Percentiles rank a stretch among this genome's conserved stretches.
These are phyloP conservation scores for Tetradesmus lagerheimii DNA, from an alignment of 139 green algal genomes.

Conservation along the genomic window DNA sequence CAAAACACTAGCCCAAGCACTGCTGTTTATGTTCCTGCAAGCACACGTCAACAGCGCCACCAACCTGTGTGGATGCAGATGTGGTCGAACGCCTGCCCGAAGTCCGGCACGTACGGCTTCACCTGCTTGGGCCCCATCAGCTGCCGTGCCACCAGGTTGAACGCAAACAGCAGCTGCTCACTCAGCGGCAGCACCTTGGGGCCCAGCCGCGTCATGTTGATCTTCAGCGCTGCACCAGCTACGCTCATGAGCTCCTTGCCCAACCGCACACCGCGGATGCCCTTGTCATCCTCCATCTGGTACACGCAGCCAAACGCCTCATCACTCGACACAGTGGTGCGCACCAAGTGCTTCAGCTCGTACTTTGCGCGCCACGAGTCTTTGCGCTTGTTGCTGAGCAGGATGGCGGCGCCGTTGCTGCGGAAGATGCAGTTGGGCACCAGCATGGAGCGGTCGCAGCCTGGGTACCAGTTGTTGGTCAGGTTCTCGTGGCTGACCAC, in stretches of 20 bases:
- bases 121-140: constrained; percentile 48
- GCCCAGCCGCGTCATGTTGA: constrained; percentile 74
- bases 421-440: constrained; percentile 99
- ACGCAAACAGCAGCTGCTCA: constrained; percentile 71
- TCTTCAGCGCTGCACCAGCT: constrained; percentile 73
- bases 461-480: constrained; percentile 94
- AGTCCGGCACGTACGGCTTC: constrained; percentile 74
- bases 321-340: constrained; percentile 53
- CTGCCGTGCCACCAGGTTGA: constrained; percentile 63
- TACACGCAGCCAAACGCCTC: constrained; percentile 61
- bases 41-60: neutral
- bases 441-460: constrained; percentile 94
- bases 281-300: constrained; percentile 53
- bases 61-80: constrained; percentile 78
- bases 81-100: constrained; percentile 76
- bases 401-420: constrained; percentile 90
- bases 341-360: constrained; percentile 59
- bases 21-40: neutral
- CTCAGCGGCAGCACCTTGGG: constrained; percentile 71
- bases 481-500: constrained; percentile 98
- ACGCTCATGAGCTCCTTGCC: constrained; percentile 74
- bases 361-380: constrained; percentile 78
- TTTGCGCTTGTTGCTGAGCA: constrained; percentile 90
- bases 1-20: neutral
- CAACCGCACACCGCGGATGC: constrained; percentile 69